Base-by-base conservation (phyloP, 192 early-diverging fungal species). In the Powellomyces hirtus region DNA sequence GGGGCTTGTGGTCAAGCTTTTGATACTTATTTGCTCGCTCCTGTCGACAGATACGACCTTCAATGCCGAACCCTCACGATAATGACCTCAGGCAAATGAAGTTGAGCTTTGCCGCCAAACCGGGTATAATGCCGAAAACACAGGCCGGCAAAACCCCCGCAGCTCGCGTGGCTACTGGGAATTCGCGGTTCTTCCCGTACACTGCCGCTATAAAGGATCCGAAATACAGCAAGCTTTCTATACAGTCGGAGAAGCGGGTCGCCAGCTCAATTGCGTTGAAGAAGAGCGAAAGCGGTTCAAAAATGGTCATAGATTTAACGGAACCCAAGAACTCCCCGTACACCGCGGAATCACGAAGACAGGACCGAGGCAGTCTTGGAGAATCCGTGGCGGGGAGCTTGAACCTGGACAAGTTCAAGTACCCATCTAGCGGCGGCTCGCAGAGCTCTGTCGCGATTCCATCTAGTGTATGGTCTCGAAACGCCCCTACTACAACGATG, bases 261-360 rank as follows among this genome's bases (percentile, higher is more conserved):
- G 18, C 55, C 20, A 27, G 22, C 18, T 14, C 18, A 26, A 52
- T 66, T 50, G 52, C 33, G 20, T 29, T 66, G 14, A 66, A 57
- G 53, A 66, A 66, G 26, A 56, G 51, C 51, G 64, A 52, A 8
- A 66, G 64, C 24, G 64, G 64, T 18, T 66, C 64, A 3, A 66
- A 66, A 56, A 66, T 66, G 64, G 52, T 66, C 51, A 66, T 66
- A 29, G 64, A 66, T 36, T 36, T 66, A 16, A 56, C 64, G 40
- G 44, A 24, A 16, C 18, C 53, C 10, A n/a, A 42, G 40, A 42
- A n/a, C 27, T 34, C 13, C 24, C 26, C 51, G 13, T 26, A 13
- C 8, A 10, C 51, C 10, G 51, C 10, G 26, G 53, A 22, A 30
- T 27, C 10, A 5, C 20, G 27, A 34, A 16, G 29, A 6, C 14